Evolutionary conservation across 2,329 filamentous ascomycete species (phyloP).

Genomic region (Sphaerulina musiva): DNA sequence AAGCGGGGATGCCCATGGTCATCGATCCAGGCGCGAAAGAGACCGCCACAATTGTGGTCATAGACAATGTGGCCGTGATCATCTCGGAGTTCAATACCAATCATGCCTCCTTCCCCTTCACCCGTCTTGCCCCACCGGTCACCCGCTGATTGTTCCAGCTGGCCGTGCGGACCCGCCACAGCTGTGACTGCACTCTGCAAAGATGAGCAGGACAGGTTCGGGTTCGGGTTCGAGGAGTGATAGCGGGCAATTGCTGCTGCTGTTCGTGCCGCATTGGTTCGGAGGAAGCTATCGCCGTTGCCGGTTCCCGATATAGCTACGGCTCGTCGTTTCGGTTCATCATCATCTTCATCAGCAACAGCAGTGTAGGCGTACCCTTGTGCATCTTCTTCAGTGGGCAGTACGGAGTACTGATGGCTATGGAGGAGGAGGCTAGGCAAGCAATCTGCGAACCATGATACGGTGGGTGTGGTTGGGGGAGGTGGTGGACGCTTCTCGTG

Average conservation of each 20-base stretch:
- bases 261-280: conserved; percentile 63
- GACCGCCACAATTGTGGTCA: conserved; percentile 79
- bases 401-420: conserved; percentile 13
- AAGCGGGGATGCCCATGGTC: conserved; percentile 49
- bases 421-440: conserved; percentile 20
- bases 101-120: conserved; percentile 79
- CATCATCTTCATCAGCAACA: too few species aligned
- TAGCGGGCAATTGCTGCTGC: conserved; percentile 68
- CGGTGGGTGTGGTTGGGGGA: not conserved
- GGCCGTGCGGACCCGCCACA: conserved; percentile 64
- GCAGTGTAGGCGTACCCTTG: not conserved
- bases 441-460: conserved; percentile 18
- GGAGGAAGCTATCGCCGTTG: conserved; percentile 82
- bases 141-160: conserved; percentile 68
- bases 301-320: conserved; percentile 44
- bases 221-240: conserved; percentile 24
- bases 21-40: conserved; percentile 76
- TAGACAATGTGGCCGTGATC: conserved; percentile 55
- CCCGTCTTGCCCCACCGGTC: conserved; percentile 65
- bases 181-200: conserved; percentile 55
- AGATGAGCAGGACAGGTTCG: conserved; percentile 27
- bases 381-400: conserved; percentile 10
- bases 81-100: conserved; percentile 62
- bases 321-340: conserved; percentile 14
- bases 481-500: not conserved